Evolutionary conservation across 2,329 filamentous ascomycete species (phyloP).

Genomic region (Ceratocystis diversiconidia): DNA sequence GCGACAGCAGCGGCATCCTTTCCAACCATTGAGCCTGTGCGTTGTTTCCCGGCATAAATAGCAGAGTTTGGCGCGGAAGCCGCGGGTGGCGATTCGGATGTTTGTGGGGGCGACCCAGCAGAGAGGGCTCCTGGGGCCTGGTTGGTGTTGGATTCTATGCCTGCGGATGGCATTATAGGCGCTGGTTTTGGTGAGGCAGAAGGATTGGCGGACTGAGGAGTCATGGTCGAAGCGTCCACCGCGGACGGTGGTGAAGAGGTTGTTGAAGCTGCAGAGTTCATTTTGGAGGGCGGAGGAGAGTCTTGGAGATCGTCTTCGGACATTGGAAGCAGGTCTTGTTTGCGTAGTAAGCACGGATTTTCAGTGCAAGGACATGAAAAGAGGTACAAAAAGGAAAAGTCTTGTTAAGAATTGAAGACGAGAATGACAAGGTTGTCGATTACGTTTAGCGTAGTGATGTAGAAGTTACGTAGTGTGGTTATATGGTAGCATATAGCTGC

Average conservation of each 20-base stretch:
- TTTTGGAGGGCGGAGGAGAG: background rate
- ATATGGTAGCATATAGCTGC: background rate
- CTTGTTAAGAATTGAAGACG: background rate
- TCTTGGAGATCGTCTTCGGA: background rate
- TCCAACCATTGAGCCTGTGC: conserved; percentile 8
- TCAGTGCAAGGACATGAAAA: background rate
- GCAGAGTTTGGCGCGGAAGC: background rate
- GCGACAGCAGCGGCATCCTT: conserved; percentile 25
- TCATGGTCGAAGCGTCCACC: background rate
- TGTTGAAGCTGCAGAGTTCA: conserved; percentile 6
- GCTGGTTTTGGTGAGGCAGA: background rate
- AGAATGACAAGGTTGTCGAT: background rate
- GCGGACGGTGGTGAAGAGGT: conserved; percentile 1
- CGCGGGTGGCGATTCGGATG: background rate
- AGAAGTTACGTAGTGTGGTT: too few species aligned
- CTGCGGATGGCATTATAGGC: background rate
- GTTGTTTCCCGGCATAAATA: background rate
- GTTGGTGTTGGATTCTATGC: background rate
- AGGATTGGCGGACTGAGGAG: background rate
- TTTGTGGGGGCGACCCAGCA: background rate
- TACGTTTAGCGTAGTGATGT: too few species aligned
- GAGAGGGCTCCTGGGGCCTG: background rate
- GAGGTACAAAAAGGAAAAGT: background rate
- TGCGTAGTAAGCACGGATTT: background rate
- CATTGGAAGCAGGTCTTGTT: background rate